Conservation (phyloP, 2,329 filamentous ascomycete species). For the Fusarium sp. region DNA sequence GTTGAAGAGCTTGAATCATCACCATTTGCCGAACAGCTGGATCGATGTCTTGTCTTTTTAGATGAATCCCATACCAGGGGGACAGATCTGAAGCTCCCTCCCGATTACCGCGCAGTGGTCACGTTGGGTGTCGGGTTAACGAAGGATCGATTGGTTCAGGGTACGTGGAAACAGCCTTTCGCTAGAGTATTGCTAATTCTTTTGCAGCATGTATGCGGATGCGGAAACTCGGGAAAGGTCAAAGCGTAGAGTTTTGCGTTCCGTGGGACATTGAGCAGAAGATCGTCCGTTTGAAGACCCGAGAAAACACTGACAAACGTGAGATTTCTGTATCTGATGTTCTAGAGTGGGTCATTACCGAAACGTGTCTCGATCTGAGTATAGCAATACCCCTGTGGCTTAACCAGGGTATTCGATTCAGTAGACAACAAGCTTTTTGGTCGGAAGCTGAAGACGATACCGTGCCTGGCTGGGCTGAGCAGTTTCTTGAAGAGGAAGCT, state of each 20-base stretch:
- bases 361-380: constrained; percentile 30
- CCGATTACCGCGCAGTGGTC: constrained; percentile 71
- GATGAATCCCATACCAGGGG: constrained; percentile 79
- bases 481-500: constrained; percentile 68
- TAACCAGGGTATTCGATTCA: constrained; percentile 67
- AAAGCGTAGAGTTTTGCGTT: constrained; percentile 72
- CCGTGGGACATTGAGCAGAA: constrained; percentile 69
- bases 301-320: accelerated
- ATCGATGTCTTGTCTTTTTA: constrained; percentile 73
- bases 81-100: constrained; percentile 73
- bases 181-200: constrained; percentile 4
- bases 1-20: constrained; percentile 68
- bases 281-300: constrained; percentile 53
- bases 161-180: constrained; percentile 53
- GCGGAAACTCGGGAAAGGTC: constrained; percentile 74
- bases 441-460: accelerated
- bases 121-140: constrained; percentile 74
- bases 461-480: constrained; percentile 49
- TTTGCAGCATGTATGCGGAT: constrained; percentile 76
- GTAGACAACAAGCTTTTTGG: constrained; percentile 58
- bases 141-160: constrained; percentile 78
- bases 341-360: constrained; percentile 67
- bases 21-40: constrained; percentile 67
- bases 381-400: constrained; percentile 64
- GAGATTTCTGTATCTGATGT: constrained; percentile 66